phyloP scores from a whole-genome alignment of 2,329 filamentous ascomycete genomes.

The Hirsutella rhossiliensis region DNA sequence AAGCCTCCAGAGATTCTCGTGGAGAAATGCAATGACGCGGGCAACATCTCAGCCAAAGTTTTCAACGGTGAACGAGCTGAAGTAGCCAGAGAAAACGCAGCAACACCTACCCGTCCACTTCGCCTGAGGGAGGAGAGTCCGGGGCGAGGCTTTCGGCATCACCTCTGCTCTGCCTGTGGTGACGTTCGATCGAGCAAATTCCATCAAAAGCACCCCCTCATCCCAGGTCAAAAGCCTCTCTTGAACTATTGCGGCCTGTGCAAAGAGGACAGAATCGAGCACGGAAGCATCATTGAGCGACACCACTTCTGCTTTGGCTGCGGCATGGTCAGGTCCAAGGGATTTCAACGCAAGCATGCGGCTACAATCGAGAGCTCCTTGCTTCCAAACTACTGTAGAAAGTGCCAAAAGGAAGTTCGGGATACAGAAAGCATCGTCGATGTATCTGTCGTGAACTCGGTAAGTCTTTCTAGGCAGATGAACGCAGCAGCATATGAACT shows the following conservation, averaged over 20 bases:
- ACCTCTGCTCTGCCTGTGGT: slow-evolving; percentile 25
- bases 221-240: slow-evolving; percentile 9
- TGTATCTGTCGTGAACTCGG: slow-evolving; percentile 12
- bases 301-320: slow-evolving; percentile 29
- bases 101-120: neutral
- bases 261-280: slow-evolving; percentile 12
- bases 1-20: no score
- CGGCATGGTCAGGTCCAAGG: slow-evolving; percentile 13
- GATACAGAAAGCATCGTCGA: slow-evolving; percentile 12
- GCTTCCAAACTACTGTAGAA: slow-evolving; percentile 20
- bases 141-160: slow-evolving; percentile 10
- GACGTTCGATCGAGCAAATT: slow-evolving; percentile 20
- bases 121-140: slow-evolving; percentile 9
- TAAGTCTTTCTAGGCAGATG: slow-evolving; percentile 7
- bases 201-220: slow-evolving; percentile 20
- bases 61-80: neutral
- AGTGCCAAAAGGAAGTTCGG: slow-evolving; percentile 14
- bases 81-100: no score
- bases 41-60: no score
- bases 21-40: no score
- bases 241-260: slow-evolving; percentile 24
- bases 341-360: slow-evolving; percentile 11
- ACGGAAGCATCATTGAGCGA: slow-evolving; percentile 8
- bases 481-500: neutral
- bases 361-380: slow-evolving; percentile 12